Evolutionary conservation across 768 basidiomycete species (phyloP).

Genomic region (Suillus plorans): DNA sequence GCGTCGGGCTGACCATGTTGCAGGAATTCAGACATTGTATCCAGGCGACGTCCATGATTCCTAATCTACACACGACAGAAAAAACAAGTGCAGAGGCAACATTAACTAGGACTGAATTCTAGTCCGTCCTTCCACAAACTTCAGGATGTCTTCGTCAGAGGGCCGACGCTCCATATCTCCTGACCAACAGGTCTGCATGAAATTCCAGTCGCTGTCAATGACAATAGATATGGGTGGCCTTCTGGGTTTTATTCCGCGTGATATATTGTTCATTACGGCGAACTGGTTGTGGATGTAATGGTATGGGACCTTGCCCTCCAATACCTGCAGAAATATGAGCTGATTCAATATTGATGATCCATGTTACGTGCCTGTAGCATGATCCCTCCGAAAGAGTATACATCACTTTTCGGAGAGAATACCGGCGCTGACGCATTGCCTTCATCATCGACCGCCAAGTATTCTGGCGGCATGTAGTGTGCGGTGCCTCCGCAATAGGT

Average conservation of each 20-base stretch:
- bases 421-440: too few relatives aligned
- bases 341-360: background rate
- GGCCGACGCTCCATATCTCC: slow-evolving; percentile 34
- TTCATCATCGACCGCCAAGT: background rate
- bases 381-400: slow-evolving; percentile 30
- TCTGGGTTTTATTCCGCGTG: slow-evolving; percentile 11
- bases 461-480: slow-evolving; percentile 7
- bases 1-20: too few relatives aligned
- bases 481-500: slow-evolving; percentile 19
- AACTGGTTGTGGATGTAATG: background rate
- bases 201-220: slow-evolving; percentile 22
- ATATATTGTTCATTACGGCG: background rate
- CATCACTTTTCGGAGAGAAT: background rate
- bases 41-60: background rate
- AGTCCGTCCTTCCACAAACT: slow-evolving; percentile 10
- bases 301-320: background rate
- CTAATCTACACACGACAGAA: background rate
- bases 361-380: slow-evolving; percentile 10
- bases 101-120: background rate
- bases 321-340: background rate
- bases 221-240: slow-evolving; percentile 12
- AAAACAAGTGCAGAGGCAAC: background rate
- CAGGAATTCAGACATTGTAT: background rate
- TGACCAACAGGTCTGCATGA: slow-evolving; percentile 26
- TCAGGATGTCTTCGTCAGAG: slow-evolving; percentile 23